A percentile compares a stretch with the other conserved stretches of the same genome.
These are phyloP conservation scores for Saitozyma podzolica DNA, from an alignment of 768 basidiomycete genomes.

Conservation along the genomic window DNA sequence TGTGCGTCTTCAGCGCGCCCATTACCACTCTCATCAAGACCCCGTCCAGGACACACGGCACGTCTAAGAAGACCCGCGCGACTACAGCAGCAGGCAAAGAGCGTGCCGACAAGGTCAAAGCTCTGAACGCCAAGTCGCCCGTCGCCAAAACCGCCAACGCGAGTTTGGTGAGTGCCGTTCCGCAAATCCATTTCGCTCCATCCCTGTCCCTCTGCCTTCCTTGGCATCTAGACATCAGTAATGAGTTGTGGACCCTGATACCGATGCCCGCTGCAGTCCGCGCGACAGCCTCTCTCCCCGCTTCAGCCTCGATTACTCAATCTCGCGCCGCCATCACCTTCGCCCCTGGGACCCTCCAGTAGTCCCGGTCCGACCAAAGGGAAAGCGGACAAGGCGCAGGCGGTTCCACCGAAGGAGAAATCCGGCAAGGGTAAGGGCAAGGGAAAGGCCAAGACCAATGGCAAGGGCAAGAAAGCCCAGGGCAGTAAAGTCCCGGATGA, in stretches of 20 bases:
- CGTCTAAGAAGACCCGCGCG: conserved; percentile 49
- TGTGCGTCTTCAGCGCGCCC: conserved; percentile 26
- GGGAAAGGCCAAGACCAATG: too few relatives aligned
- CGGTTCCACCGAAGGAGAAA: conserved; percentile 1
- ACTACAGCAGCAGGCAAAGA: conserved; percentile 38
- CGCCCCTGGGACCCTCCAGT: too few relatives aligned
- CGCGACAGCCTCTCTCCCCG: conserved; percentile 36
- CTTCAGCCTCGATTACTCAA: conserved; percentile 36
- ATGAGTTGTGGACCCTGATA: too few relatives aligned
- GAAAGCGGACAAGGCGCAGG: too few relatives aligned
- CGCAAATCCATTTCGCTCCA: not conserved
- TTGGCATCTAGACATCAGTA: not conserved
- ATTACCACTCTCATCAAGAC: conserved; percentile 49
- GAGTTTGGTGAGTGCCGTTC: conserved; percentile 5
- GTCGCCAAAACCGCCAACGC: too few relatives aligned
- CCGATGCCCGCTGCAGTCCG: not conserved
- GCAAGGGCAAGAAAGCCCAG: conserved; percentile 6
- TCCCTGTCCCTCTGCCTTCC: not conserved
- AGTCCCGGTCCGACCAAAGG: too few relatives aligned
- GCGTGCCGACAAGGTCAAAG: conserved; percentile 35
- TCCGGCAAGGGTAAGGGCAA: not conserved
- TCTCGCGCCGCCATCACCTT: not conserved
- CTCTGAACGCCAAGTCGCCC: conserved; percentile 20
- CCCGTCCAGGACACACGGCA: conserved; percentile 39
- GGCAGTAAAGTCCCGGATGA: conserved; percentile 5